Evolutionary conservation across 495 filamentous ascomycete genomes (phyloP), one percentile per base, ranked within the genome.

Genomic region (Podospora pseudocomata): DNA sequence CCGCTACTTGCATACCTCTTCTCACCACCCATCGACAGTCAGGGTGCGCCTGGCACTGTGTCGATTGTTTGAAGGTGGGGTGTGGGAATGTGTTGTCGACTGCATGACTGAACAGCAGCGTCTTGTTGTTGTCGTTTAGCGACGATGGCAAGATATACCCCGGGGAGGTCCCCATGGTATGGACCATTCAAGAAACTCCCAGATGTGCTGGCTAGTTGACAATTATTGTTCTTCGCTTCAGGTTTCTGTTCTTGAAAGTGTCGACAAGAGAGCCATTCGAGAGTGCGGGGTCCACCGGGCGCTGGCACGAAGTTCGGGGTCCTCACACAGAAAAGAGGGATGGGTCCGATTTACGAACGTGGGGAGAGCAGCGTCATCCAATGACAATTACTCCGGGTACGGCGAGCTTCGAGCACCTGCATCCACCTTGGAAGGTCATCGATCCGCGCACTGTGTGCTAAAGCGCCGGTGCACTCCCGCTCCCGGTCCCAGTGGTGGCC

Each of bases 371-470:
- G 60, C 32, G 26, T 66, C 61, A 58, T 32, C 69, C 69, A 70
- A 70, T 72, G 55, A 69, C 49, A 9, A n/a, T 28, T n/a, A 28
- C 70, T 68, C 70, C 70, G 70, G 60, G 55, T 64, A 59, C 70
- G 70, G 70, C 69, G 63, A 68, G 65, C 60, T 65, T 60, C 58
- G 63, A 23, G 13, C 16, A 16, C 19, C 19, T 56, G 65, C 63
- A 64, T 54, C 67, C n/a, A 55, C 19, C 55, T 34, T 49, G 39
- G 39, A 49, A 49, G 39, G 39, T 49, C 39, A 49, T 49, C 39
- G 39, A 49, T 58, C 30, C 28, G 63, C 67, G 66, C 70, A 71
- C 66, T 66, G 70, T 68, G 64, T 58, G 58, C 27, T 68, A 68
- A 69, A 55, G 55, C 53, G 55, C 60, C n/a, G 53, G n/a, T 72